phyloP scores from a whole-genome alignment of 345 rosid genomes.

The Brassica incana region DNA sequence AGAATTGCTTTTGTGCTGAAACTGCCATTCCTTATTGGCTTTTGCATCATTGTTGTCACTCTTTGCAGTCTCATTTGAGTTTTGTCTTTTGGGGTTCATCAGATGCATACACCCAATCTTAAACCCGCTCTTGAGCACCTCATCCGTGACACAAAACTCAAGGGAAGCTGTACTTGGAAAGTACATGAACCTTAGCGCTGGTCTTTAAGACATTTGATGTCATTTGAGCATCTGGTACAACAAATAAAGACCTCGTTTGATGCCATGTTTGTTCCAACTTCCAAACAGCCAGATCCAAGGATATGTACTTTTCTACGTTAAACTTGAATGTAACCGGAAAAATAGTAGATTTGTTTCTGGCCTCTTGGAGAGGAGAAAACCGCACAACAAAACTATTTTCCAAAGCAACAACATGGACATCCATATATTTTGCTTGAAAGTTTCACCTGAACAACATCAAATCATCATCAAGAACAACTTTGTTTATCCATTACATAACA shows the following conservation, averaged over 20 bases:
- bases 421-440: neutral
- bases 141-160: no score
- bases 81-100: no score
- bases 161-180: no score
- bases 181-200: neutral
- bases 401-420: neutral
- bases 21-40: neutral
- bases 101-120: no score
- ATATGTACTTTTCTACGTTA: no score
- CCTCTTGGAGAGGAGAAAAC: no score
- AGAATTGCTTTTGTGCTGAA: neutral
- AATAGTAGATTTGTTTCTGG: no score
- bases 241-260: constrained; percentile 7
- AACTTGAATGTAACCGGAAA: no score
- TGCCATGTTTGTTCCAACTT: neutral
- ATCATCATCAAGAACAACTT: neutral
- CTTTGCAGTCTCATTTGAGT: no score
- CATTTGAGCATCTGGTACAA: neutral
- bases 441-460: neutral
- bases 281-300: neutral
- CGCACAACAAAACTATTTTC: no score
- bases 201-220: neutral
- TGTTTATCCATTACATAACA: neutral
- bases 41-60: neutral
- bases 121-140: neutral